These are phyloP conservation scores for Apiospora sp. DNA, from an alignment of 2,329 filamentous ascomycete species.

Conservation along the genomic window DNA sequence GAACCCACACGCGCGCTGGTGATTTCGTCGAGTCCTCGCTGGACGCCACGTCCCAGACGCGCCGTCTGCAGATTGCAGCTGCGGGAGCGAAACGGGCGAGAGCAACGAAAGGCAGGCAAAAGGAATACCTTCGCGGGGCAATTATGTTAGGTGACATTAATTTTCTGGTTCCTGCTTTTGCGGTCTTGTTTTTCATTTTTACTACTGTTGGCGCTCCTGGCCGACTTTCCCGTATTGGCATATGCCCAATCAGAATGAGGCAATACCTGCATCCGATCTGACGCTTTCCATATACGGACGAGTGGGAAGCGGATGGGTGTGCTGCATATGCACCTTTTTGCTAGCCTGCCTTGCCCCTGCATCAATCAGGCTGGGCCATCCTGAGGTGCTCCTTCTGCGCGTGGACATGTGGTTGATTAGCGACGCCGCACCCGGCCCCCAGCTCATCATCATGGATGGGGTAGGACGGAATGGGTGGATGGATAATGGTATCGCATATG, in stretches of 20 bases:
- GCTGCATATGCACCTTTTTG: not conserved
- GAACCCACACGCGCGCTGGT: not conserved
- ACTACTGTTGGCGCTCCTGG: not conserved
- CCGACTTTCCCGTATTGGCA: not conserved
- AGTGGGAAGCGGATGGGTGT: not conserved
- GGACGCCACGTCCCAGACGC: not conserved
- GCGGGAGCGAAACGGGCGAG: not conserved
- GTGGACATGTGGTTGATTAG: not conserved
- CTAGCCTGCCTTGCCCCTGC: slow-evolving; percentile 1
- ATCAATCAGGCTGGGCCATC: not conserved
- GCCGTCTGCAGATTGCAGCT: not conserved
- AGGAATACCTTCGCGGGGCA: not conserved
- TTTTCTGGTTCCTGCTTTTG: not conserved
- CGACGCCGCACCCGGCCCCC: not conserved
- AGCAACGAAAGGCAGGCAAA: not conserved
- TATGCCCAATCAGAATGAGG: not conserved
- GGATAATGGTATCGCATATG: not conserved
- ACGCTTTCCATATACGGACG: not conserved
- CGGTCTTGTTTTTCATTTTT: no score
- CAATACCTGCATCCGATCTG: not conserved
- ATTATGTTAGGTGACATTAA: not conserved
- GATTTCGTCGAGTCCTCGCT: not conserved
- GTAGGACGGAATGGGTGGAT: not conserved
- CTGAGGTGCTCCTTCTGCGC: not conserved
- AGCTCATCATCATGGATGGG: not conserved